Conservation (phyloP, 768 basidiomycete genomes). For the Russula virescens region DNA sequence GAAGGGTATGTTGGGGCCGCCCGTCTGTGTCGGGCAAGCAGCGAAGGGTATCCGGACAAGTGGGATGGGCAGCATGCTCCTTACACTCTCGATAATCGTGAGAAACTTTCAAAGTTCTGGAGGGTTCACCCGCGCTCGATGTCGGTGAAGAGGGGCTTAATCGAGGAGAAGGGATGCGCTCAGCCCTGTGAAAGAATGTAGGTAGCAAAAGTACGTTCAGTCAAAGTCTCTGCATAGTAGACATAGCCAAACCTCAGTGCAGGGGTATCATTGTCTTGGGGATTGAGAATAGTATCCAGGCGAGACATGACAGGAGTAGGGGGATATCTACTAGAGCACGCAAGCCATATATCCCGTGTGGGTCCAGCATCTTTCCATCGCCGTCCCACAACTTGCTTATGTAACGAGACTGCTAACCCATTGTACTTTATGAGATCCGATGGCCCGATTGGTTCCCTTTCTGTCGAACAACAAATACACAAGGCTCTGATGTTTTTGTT, state of each 20-base stretch:
- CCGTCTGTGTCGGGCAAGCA: conserved; percentile 77
- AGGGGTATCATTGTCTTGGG: conserved; percentile 6
- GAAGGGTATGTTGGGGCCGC: conserved; percentile 77
- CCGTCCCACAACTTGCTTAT: neutral
- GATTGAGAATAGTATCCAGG: conserved; percentile 23
- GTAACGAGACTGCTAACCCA: neutral
- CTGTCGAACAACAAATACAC: neutral
- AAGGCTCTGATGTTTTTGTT: neutral
- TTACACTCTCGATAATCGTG: conserved; percentile 18
- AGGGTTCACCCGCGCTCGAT: conserved; percentile 16
- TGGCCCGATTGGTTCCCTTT: conserved; percentile 9
- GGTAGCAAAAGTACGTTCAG: neutral
- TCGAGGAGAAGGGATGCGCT: conserved; percentile 14
- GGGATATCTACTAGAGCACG: neutral
- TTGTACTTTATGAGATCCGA: conserved; percentile 25
- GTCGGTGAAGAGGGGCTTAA: conserved; percentile 10
- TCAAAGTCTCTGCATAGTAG: neutral
- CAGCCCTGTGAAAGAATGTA: conserved; percentile 6
- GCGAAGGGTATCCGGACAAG: conserved; percentile 71
- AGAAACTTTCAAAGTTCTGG: neutral
- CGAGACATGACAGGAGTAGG: conserved; percentile 20
- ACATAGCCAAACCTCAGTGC: conserved; percentile 8
- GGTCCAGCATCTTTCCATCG: neutral
- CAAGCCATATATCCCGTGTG: conserved; percentile 11
- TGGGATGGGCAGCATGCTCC: conserved; percentile 59